phyloP scores from a whole-genome alignment of 192 early-diverging fungal genomes.

The Chytriomyces hyalinus region DNA sequence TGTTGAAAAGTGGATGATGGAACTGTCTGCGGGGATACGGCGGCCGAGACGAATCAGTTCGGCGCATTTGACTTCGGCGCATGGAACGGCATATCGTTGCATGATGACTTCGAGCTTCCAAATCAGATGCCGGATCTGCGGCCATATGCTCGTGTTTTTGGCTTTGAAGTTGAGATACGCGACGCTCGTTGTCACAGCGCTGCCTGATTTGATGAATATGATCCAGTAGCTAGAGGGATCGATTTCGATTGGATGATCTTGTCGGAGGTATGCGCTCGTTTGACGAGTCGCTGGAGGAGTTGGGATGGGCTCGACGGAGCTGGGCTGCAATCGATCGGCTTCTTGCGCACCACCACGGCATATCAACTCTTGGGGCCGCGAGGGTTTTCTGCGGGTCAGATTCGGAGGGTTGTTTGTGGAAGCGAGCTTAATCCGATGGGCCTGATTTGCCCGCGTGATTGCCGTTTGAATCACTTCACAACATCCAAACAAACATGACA shows the following conservation, averaged over 20 bases:
- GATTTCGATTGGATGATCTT: neutral
- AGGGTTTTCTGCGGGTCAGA: neutral
- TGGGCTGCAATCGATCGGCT: neutral
- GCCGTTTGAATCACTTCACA: neutral
- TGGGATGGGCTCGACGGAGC: neutral
- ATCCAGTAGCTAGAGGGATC: conserved; percentile 33
- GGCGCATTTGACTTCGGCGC: conserved; percentile 25
- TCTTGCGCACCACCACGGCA: neutral
- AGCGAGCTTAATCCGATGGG: conserved; percentile 7
- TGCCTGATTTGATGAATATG: conserved; percentile 30
- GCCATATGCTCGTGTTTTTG: conserved; percentile 13
- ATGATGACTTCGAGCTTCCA: conserved; percentile 17
- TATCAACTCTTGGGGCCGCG: neutral
- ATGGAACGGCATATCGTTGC: conserved; percentile 27
- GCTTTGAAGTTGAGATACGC: conserved; percentile 25
- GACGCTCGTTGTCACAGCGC: conserved; percentile 21
- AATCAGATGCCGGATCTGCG: conserved; percentile 19
- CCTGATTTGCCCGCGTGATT: neutral
- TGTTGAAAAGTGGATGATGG: neutral
- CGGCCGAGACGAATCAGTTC: conserved; percentile 5
- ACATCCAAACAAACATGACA: neutral
- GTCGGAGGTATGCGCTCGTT: neutral
- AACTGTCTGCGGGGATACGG: conserved; percentile 6
- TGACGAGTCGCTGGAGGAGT: conserved; percentile 23
- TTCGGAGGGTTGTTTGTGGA: conserved; percentile 1